Evolutionary conservation across 2,329 filamentous ascomycete species (phyloP), one percentile per base, ranked within the genome.

Genomic region (Rhinocladiella mackenziei): DNA sequence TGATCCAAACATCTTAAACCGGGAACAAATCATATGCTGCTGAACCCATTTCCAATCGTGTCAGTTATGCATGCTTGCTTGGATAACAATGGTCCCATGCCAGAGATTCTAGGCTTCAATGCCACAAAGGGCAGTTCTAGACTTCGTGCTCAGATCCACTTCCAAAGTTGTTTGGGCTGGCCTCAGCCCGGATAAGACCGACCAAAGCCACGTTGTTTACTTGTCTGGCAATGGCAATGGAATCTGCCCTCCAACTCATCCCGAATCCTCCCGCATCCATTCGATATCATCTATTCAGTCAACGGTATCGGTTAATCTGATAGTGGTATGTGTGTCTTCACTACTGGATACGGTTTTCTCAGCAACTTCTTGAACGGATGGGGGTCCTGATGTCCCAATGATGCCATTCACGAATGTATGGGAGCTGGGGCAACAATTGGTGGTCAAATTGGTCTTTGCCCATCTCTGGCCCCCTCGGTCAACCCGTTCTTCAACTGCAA

Each of bases 31-130:
- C 42, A 4, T 51, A 47, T 22, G 43, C 39, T 67, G 67, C n/a
- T 75, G 78, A 51, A 80, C 78, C 82, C 0, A 75, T 88, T 51
- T 81, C 82, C 2, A 78, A 79, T 56, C 71, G 77, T 32, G 75
- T 78, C 23, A 87, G 91, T 4, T 95, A 94, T 76, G 96, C 96
- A 94, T 76, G 96, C 96, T 73, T 97, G 92, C 68, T 69, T 97
- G 48, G 82, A 96, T 77, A 95, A 95, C 62, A 43, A 31, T 14
- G 59, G 58, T 20, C 71, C 66, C 15, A 58, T 58, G 11, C 72
- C 84, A 2, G 88, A 95, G 64, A 75, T 76, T 56, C 89, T 89
- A 0, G 77, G 83, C 57, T 92, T 94, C 73, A 67, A 68, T 0
- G 91, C 78, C 60, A 56, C 45, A 9, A 87, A 92, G 67, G 97